These are phyloP conservation scores for Alternaria solani DNA, from an alignment of 2,329 filamentous ascomycete genomes.

Conservation along the genomic window DNA sequence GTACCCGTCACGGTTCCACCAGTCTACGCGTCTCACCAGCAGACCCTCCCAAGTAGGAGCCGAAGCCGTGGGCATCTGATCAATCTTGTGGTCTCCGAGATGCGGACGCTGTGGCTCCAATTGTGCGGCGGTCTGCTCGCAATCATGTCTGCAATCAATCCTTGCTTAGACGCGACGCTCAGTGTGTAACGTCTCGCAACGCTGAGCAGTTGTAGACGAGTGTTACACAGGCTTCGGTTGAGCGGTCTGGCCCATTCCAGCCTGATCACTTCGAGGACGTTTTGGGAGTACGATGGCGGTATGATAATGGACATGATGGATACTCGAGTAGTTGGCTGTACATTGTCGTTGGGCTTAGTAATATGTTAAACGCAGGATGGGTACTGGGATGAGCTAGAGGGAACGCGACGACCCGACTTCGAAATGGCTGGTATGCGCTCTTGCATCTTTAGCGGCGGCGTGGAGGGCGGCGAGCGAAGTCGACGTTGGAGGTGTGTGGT, in stretches of 20 bases:
- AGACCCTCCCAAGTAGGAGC: neutral
- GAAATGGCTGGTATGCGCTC: slow-evolving; percentile 6
- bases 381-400: neutral
- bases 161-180: neutral
- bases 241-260: neutral
- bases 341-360: neutral
- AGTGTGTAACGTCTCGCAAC: slow-evolving; percentile 3
- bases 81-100: neutral
- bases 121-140: neutral
- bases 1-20: neutral
- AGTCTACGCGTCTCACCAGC: neutral
- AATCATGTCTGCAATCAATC: neutral
- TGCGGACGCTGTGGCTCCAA: neutral
- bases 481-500: slow-evolving; percentile 3
- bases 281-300: no score
- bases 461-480: slow-evolving; percentile 25
- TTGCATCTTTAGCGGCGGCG: slow-evolving; percentile 24
- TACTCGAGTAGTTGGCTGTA: neutral
- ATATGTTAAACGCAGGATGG: neutral
- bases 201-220: slow-evolving; percentile 13
- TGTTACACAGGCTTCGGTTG: slow-evolving; percentile 16
- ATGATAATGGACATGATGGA: no score
- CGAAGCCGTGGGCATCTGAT: slow-evolving; percentile 2
- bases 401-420: slow-evolving; percentile 10
- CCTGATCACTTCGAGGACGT: neutral